Conservation (phyloP, 2,329 filamentous ascomycete species). For the Graphium sp. region DNA sequence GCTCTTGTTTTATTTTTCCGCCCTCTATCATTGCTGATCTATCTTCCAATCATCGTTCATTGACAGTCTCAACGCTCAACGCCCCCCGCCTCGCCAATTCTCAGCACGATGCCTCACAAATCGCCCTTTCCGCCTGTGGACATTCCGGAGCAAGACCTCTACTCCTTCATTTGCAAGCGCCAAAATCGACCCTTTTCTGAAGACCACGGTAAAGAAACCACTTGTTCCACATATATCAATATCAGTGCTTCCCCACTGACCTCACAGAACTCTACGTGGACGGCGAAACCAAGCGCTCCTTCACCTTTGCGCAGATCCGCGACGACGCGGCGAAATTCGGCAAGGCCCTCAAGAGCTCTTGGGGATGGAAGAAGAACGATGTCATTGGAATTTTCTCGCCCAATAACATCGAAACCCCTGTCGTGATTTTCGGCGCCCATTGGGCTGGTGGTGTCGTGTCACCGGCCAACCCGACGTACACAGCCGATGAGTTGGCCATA, state of each 20-base stretch:
- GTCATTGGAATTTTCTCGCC: constrained; percentile 70
- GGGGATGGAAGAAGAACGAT: constrained; percentile 70
- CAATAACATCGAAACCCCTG: constrained; percentile 71
- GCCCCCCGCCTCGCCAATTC: too few species aligned
- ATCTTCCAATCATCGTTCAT: too few species aligned
- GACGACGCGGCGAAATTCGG: constrained; percentile 58
- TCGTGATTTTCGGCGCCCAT: constrained; percentile 59
- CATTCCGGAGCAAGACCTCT: constrained; percentile 63
- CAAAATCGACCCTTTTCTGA: constrained; percentile 49
- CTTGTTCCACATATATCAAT: constrained; percentile 2
- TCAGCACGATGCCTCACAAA: constrained; percentile 46
- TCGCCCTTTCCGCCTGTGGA: constrained; percentile 48
- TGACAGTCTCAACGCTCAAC: too few species aligned
- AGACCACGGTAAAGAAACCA: constrained; percentile 43
- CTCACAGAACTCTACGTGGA: constrained; percentile 60
- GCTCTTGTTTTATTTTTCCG: too few species aligned
- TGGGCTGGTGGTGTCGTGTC: constrained; percentile 64
- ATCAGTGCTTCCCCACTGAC: constrained; percentile 4
- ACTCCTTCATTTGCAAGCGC: constrained; percentile 60
- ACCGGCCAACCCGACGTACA: constrained; percentile 84
- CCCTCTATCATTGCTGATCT: too few species aligned
- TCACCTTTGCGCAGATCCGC: constrained; percentile 56
- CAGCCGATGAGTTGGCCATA: constrained; percentile 64
- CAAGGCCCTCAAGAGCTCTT: constrained; percentile 55
- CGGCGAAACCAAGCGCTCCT: constrained; percentile 46